Evolutionary conservation across 1,284 basidiomycete species (phyloP), one percentile per base, ranked within the genome.

Genomic region (Ustilago sp.): DNA sequence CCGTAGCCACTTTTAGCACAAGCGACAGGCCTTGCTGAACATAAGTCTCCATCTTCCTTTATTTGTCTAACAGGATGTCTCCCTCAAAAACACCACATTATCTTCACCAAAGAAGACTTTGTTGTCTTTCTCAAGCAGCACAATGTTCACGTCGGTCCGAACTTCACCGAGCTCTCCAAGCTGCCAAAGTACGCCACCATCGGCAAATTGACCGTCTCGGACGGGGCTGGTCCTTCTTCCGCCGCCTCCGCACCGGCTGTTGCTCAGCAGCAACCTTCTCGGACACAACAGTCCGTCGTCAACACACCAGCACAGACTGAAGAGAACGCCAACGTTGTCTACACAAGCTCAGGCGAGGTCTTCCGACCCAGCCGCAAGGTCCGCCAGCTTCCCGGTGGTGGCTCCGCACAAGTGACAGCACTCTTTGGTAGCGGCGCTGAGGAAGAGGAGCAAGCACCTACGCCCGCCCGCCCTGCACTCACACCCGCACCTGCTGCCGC

Each of bases 41-140:
- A 6, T 41, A 17, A 41, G 7, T 7, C 39, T 17, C 39, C 17
- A 17, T 15, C 13, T 17, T 41, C 4, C 39, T 15, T 45, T 45
- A 7, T 45, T 45, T 17, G 7, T 17, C 39, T 28, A 43, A 53
- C 60, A 80, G 80, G 77, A 31, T 63, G 57, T 45, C 45, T 83
- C 43, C 72, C 76, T 1, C 69, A 69, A 38, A 66, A 58, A 39
- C 77, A 79, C 50, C 68, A 68, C 68, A 81, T 83, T 50, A 77
- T 82, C 60, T 83, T 83, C 54, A 81, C 82, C 43, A 82, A 82
- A 63, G 73, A 66, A 17, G 65, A 66, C 59, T 74, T 83, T 53
- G 59, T 83, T 59, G 15, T 47, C 54, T 83, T 81, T 48, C 77
- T 82, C 75, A 82, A 82, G 74, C 75, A 80, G 61, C 74, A 82